Conservation (phyloP, 139 green algal species). For the Haematococcus lacustris region DNA sequence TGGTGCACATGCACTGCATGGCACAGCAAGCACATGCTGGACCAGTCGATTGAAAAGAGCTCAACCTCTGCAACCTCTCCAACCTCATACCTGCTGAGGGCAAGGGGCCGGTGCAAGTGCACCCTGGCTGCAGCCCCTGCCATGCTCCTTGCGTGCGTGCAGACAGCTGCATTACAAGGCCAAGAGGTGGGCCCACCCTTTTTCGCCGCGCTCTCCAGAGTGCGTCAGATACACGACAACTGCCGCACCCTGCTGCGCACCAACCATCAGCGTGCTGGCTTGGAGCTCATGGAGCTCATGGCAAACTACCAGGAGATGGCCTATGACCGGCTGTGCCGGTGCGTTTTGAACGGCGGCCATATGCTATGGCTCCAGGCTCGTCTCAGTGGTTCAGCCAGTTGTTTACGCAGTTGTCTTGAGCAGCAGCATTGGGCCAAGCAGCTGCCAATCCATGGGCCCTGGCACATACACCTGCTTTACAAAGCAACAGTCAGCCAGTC, state of each 20-base stretch:
- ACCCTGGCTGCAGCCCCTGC: not conserved
- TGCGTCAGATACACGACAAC: conserved; percentile 87
- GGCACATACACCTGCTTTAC: too few species aligned
- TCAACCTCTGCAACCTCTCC: not conserved
- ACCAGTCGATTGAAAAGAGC: not conserved
- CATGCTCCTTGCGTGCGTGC: not conserved
- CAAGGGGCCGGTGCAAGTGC: too few species aligned
- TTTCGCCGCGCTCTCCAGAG: conserved; percentile 79
- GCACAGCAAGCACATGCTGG: not conserved
- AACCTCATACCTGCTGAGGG: not conserved
- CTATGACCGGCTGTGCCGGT: conserved; percentile 92
- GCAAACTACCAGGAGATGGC: conserved; percentile 82
- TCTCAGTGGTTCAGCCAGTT: not conserved
- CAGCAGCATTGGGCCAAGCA: not conserved
- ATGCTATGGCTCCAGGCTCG: not conserved
- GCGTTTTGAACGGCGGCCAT: not conserved
- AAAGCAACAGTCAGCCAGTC: not conserved
- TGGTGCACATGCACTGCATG: not conserved
- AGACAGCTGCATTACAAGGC: conserved; percentile 40
- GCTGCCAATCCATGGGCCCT: too few species aligned
- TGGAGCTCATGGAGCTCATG: conserved; percentile 98
- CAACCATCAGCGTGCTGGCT: conserved; percentile 85
- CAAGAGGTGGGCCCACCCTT: conserved; percentile 69
- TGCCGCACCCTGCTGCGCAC: conserved; percentile 42
- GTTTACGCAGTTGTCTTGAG: not conserved